Percentiles rank a stretch among this genome's conserved stretches.
phyloP scores from a whole-genome alignment of 495 filamentous ascomycete species.

The Thozetella sp. region DNA sequence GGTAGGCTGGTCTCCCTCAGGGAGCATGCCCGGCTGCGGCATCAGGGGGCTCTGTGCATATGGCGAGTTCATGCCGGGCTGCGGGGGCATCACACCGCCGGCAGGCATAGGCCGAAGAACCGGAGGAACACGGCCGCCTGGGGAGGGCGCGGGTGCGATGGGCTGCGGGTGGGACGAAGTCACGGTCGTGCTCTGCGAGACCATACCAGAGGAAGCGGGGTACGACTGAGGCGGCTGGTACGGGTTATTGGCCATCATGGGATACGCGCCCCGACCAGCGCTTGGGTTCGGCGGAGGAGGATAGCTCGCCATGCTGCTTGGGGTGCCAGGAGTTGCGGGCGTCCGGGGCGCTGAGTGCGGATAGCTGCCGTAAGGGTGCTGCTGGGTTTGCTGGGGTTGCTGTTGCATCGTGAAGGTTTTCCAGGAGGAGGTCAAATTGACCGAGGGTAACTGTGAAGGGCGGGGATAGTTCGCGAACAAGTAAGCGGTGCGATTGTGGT shows the following conservation, averaged over 20 bases:
- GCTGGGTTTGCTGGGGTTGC: slow-evolving; percentile 49
- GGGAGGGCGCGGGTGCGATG: slow-evolving; percentile 69
- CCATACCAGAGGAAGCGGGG: slow-evolving; percentile 61
- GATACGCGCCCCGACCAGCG: slow-evolving; percentile 51
- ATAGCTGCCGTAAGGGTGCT: slow-evolving; percentile 57
- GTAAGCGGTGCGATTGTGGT: too few relatives aligned
- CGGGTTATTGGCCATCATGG: slow-evolving; percentile 43
- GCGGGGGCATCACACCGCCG: slow-evolving; percentile 51
- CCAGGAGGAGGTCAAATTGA: not conserved
- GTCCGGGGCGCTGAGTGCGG: slow-evolving; percentile 64
- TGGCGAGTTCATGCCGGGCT: slow-evolving; percentile 47
- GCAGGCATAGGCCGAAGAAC: slow-evolving; percentile 65
- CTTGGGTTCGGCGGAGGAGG: slow-evolving; percentile 58
- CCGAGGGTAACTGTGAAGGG: too few relatives aligned
- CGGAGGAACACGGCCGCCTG: slow-evolving; percentile 54
- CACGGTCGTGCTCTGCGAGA: slow-evolving; percentile 65
- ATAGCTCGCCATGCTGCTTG: slow-evolving; percentile 63
- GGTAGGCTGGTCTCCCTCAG: slow-evolving; percentile 64
- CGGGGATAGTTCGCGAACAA: too few relatives aligned
- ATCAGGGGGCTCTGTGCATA: slow-evolving; percentile 51
- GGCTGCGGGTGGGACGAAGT: slow-evolving; percentile 67
- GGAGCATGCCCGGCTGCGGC: slow-evolving; percentile 37
- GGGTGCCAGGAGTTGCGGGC: slow-evolving; percentile 61
- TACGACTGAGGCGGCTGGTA: slow-evolving; percentile 59
- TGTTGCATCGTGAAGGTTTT: not conserved